Conservation (phyloP, 768 basidiomycete species). For the Kwoniella botswanensis region DNA sequence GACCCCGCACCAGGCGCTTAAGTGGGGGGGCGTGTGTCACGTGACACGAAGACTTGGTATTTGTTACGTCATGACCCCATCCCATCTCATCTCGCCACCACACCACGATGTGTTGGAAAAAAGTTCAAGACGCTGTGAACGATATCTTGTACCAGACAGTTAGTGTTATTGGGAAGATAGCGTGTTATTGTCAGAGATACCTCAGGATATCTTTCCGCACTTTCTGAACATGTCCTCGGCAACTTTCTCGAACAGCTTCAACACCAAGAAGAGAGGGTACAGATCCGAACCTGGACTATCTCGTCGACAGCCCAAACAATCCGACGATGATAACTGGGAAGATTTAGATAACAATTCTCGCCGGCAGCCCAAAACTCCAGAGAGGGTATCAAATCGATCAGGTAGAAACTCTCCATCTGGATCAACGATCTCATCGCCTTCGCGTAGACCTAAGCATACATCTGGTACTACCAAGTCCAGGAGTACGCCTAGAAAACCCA, state of each 20-base stretch:
- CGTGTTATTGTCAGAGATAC: too few relatives aligned
- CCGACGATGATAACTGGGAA: slow-evolving; percentile 4
- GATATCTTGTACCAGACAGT: too few relatives aligned
- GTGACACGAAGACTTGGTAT: background rate
- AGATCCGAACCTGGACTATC: slow-evolving; percentile 1
- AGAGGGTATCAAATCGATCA: background rate
- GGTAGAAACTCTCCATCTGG: background rate
- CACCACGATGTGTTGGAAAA: too few relatives aligned
- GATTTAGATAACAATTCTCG: background rate
- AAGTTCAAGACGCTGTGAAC: too few relatives aligned
- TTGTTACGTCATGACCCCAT: background rate
- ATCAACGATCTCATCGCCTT: background rate
- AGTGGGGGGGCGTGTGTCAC: background rate
- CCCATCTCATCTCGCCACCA: background rate
- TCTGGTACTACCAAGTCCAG: background rate
- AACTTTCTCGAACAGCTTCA: background rate
- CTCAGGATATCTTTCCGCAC: background rate
- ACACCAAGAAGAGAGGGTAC: background rate
- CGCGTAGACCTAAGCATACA: background rate
- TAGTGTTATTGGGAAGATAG: too few relatives aligned
- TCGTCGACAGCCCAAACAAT: background rate
- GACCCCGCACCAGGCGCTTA: background rate
- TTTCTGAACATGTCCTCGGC: too few relatives aligned
- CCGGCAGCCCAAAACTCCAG: background rate
- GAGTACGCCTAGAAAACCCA: background rate